phyloP scores from a whole-genome alignment of 768 basidiomycete genomes.

The Lanmaoa pseudosensibilis region DNA sequence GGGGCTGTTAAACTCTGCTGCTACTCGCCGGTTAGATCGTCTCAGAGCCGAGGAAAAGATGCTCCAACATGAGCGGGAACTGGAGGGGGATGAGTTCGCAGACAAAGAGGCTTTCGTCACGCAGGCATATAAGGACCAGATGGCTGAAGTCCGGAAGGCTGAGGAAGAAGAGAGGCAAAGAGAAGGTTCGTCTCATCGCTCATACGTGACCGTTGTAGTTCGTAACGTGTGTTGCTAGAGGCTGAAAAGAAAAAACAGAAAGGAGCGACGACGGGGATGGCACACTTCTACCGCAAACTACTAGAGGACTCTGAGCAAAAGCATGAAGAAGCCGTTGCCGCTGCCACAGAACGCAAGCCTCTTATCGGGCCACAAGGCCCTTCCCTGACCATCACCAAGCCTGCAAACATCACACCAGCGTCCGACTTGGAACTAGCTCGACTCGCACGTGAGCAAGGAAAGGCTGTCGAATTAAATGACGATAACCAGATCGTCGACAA shows the following conservation, averaged over 20 bases:
- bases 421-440: slow-evolving; percentile 77
- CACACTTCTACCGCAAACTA: slow-evolving; percentile 78
- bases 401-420: slow-evolving; percentile 56
- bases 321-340: slow-evolving; percentile 86
- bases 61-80: slow-evolving; percentile 89
- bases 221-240: slow-evolving; percentile 29
- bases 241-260: slow-evolving; percentile 62
- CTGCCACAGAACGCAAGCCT: slow-evolving; percentile 52
- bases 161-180: slow-evolving; percentile 89
- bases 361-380: slow-evolving; percentile 64
- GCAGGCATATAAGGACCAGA: slow-evolving; percentile 94
- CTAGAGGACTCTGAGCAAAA: slow-evolving; percentile 76
- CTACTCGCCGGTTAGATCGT: slow-evolving; percentile 85
- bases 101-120: slow-evolving; percentile 99
- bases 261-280: slow-evolving; percentile 70
- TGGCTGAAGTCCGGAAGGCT: slow-evolving; percentile 85
- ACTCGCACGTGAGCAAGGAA: slow-evolving; percentile 70
- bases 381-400: slow-evolving; percentile 71
- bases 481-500: slow-evolving; percentile 98
- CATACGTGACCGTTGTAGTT: neutral
- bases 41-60: slow-evolving; percentile 97
- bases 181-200: slow-evolving; percentile 62
- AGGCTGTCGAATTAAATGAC: slow-evolving; percentile 91
- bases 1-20: slow-evolving; percentile 73
- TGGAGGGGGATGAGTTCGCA: slow-evolving; percentile 88